phyloP scores from a whole-genome alignment of 345 rosid genomes.

The Lenwebbia sp. region DNA sequence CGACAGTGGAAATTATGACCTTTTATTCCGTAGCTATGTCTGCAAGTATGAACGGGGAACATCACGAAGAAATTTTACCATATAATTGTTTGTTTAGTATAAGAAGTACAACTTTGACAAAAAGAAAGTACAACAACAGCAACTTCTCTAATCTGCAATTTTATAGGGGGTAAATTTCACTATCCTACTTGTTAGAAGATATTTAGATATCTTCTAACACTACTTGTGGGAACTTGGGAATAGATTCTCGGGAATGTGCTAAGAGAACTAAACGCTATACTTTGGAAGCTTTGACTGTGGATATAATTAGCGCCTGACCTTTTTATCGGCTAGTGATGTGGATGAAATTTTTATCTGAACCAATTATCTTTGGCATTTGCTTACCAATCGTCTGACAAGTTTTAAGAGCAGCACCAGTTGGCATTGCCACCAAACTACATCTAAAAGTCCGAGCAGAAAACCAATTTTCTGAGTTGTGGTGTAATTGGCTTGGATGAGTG shows the following conservation, averaged over 20 bases:
- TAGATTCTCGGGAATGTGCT: background rate
- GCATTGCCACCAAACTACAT: background rate
- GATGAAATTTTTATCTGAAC: background rate
- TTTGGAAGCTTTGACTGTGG: background rate
- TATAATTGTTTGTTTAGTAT: background rate
- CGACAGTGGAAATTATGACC: background rate
- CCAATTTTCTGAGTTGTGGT: background rate
- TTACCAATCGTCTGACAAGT: background rate
- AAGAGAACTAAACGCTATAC: background rate
- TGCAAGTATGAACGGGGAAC: background rate
- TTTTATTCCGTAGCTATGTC: background rate
- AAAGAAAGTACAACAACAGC: background rate
- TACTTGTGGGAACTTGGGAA: background rate
- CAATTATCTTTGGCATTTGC: background rate
- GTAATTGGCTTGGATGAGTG: background rate
- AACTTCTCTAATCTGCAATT: background rate
- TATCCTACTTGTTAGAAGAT: background rate
- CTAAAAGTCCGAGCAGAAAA: background rate
- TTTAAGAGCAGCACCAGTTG: background rate
- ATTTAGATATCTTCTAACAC: background rate
- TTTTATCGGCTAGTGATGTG: background rate
- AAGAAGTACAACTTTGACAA: background rate
- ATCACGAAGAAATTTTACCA: background rate
- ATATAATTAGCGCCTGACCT: background rate
- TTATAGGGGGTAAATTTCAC: background rate